phyloP scores from a whole-genome alignment of 1,284 basidiomycete species.

The Sanguinoderma infundibulare region DNA sequence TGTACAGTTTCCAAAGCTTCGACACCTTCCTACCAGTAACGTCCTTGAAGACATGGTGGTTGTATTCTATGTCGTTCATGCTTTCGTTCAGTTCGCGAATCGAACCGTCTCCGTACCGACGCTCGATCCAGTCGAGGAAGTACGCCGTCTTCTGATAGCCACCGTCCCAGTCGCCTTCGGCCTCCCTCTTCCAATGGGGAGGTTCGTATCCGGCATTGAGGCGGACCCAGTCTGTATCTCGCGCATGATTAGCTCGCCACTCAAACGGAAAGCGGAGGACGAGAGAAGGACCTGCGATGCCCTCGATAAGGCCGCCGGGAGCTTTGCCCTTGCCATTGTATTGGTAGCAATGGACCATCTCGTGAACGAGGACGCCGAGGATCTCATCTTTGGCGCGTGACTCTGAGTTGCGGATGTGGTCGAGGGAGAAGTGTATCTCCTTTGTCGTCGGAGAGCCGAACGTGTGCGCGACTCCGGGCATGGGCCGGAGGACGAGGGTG shows the following conservation, averaged over 20 bases:
- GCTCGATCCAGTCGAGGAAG: constrained; percentile 75
- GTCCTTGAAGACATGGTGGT: constrained; percentile 53
- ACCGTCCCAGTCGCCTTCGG: constrained; percentile 65
- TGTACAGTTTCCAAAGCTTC: constrained; percentile 61
- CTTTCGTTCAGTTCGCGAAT: constrained; percentile 58
- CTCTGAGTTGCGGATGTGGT: constrained; percentile 54
- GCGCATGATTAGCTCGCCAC: constrained; percentile 1
- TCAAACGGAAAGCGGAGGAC: background rate
- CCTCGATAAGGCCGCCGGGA: constrained; percentile 73
- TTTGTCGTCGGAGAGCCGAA: constrained; percentile 58
- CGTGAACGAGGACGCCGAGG: constrained; percentile 64
- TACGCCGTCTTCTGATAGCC: constrained; percentile 74
- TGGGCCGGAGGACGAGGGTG: constrained; percentile 43
- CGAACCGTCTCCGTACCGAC: constrained; percentile 53
- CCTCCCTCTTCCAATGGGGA: constrained; percentile 62
- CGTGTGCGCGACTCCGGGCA: constrained; percentile 72
- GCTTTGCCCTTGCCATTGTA: constrained; percentile 62
- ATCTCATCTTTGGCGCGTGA: constrained; percentile 62
- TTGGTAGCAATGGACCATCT: constrained; percentile 79
- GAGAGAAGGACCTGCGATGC: constrained; percentile 62
- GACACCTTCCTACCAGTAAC: constrained; percentile 55
- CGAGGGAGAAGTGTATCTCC: constrained; percentile 72
- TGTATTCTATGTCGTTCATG: constrained; percentile 54
- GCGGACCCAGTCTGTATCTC: constrained; percentile 65
- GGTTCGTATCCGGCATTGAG: constrained; percentile 58